These are phyloP conservation scores for Luffa aegyptiaca DNA, from an alignment of 306 rosid genomes.

Conservation along the genomic window DNA sequence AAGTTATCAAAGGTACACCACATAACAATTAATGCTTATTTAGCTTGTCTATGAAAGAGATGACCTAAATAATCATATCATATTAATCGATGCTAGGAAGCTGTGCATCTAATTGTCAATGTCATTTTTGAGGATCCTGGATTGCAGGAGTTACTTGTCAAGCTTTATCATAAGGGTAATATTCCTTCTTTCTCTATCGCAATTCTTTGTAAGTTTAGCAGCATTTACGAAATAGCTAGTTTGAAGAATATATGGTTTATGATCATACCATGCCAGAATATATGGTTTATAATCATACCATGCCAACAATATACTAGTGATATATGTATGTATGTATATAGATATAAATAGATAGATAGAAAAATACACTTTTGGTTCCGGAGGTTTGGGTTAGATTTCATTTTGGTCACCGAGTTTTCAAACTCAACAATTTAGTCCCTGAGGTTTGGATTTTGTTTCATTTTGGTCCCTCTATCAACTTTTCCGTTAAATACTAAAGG, in stretches of 20 bases:
- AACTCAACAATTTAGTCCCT: no score
- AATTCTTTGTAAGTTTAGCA: neutral
- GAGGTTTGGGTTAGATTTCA: no score
- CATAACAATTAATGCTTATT: neutral
- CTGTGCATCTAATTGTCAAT: constrained; percentile 73
- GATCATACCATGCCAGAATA: neutral
- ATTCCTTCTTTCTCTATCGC: neutral
- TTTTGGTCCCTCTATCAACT: no score
- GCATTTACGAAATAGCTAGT: neutral
- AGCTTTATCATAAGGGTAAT: constrained; percentile 58
- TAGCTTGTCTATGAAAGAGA: constrained; percentile 6
- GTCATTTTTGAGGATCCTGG: constrained; percentile 97
- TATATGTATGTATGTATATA: no score
- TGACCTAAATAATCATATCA: neutral
- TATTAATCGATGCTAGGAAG: constrained; percentile 49
- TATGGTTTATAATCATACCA: neutral
- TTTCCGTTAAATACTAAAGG: no score
- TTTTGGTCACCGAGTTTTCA: no score
- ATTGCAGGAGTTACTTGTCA: constrained; percentile 76
- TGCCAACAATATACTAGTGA: no score
- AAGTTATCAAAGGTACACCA: no score
- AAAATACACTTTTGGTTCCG: no score
- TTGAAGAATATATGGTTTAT: neutral
- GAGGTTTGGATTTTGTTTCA: no score
- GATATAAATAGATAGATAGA: no score